Evolutionary conservation across 2,329 filamentous ascomycete species (phyloP).

Genomic region (Stromatinia cepivora): DNA sequence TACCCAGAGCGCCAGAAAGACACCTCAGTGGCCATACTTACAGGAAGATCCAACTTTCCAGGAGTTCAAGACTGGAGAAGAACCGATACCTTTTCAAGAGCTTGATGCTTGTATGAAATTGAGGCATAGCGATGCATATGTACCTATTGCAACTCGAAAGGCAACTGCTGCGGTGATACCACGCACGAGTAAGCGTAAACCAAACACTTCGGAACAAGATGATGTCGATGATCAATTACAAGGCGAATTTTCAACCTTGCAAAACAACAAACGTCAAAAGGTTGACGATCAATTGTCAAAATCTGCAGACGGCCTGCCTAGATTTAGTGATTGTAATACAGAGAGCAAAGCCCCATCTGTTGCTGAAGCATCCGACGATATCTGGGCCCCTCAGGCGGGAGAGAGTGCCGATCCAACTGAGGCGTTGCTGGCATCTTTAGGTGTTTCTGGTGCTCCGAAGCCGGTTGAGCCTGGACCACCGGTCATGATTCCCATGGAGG

Average conservation of each 20-base stretch:
- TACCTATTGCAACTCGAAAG: constrained; percentile 1
- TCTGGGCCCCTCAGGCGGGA: constrained; percentile 39
- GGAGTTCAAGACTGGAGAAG: constrained; percentile 29
- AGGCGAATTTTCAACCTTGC: constrained; percentile 22
- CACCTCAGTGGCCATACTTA: constrained; percentile 45
- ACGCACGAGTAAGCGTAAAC: constrained; percentile 33
- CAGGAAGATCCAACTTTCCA: constrained; percentile 49
- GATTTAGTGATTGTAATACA: constrained; percentile 24
- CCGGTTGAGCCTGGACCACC: constrained; percentile 34
- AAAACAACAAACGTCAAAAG: constrained; percentile 37
- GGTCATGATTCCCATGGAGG: constrained; percentile 19
- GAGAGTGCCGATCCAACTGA: constrained; percentile 40
- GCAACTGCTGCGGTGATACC: constrained; percentile 22
- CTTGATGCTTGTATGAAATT: constrained; percentile 33
- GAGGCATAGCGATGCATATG: constrained; percentile 26
- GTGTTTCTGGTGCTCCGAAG: constrained; percentile 42
- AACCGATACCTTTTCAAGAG: constrained; percentile 35
- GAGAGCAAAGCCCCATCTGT: constrained; percentile 29
- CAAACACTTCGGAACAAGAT: constrained; percentile 28
- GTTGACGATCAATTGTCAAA: constrained; percentile 23
- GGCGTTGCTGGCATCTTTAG: constrained; percentile 41
- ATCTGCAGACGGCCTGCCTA: constrained; percentile 3
- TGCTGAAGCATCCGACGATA: constrained; percentile 36
- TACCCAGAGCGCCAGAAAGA: constrained; percentile 45
- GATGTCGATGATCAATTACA: constrained; percentile 28